A percentile compares a stretch with the other conserved stretches of the same genome.
These are phyloP conservation scores for Vitis rupestris DNA, from an alignment of 164 flowering plant species.

Conservation along the genomic window DNA sequence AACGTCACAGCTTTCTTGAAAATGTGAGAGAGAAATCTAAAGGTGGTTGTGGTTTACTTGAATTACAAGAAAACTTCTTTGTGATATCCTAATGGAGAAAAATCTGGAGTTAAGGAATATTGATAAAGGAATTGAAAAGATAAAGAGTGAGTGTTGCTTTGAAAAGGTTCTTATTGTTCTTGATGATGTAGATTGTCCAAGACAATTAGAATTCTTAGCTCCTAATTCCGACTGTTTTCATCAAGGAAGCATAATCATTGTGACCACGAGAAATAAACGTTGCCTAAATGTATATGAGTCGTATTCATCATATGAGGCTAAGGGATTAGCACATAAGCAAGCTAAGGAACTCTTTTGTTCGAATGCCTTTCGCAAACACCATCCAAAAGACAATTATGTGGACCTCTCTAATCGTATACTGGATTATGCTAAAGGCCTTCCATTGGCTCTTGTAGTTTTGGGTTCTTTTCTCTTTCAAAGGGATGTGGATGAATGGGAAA, in stretches of 20 bases:
- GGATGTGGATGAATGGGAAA: too few relatives aligned
- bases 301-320: too few relatives aligned
- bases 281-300: too few relatives aligned
- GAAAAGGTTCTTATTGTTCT: conserved; percentile 3
- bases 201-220: conserved; percentile 12
- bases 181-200: conserved; percentile 17
- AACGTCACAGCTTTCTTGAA: conserved; percentile 8
- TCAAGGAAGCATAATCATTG: conserved; percentile 1
- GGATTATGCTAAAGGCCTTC: too few relatives aligned
- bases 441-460: too few relatives aligned
- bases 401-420: too few relatives aligned
- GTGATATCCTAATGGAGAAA: conserved; percentile 2
- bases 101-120: neutral
- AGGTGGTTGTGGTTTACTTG: neutral
- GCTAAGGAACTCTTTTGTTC: too few relatives aligned
- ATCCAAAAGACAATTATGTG: too few relatives aligned
- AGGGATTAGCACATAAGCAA: too few relatives aligned
- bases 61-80: conserved; percentile 6
- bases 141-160: neutral
- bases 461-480: too few relatives aligned
- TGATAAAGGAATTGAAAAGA: neutral
- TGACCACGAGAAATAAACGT: too few relatives aligned
- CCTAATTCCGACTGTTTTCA: conserved; percentile 10
- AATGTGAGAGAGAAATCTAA: conserved; percentile 10
- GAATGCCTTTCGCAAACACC: too few relatives aligned